Evolutionary conservation across 1,139 yeast genomes (phyloP), one percentile per base, ranked within the genome.

Genomic region (Suzukiozyma palmioleophila): DNA sequence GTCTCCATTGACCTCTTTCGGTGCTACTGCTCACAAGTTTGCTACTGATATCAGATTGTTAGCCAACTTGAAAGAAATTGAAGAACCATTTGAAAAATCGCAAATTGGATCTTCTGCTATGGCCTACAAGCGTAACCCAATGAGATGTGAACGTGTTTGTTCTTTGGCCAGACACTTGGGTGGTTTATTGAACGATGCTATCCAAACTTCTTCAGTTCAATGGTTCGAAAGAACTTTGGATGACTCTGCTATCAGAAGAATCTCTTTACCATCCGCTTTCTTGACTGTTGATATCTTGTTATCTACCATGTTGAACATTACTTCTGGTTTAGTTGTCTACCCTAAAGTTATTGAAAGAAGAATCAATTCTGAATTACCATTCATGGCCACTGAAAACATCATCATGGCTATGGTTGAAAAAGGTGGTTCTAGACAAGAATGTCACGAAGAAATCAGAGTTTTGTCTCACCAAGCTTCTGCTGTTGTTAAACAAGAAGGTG

Each of bases 71-170:
- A 92, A 92, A 71, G 98, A 92, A 71, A 69, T 92, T 51, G 98
- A 94, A 71, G 99, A 92, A 66, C 99, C 99, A 24, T 94, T 92
- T 62, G 98, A 92, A 73, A 88, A 87, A 69, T 81, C 92, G 18
- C 99, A 92, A 73, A 92, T 92, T 60, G 99, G 99, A 32, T 90
- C 97, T 15, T 79, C 90, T 43, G 98, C 98, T 32, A 92, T 92
- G 99, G 99, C 99, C 24, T 92, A 92, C 75, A 92, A 92, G 79
- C 86, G 99, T 72, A 92, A 92, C 73, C 99, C 99, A 64, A 92
- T 92, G 99, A 84, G 99, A 73, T 84, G 94, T 60, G 99, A 92
- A 73, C 84, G 99, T 64, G 97, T 92, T 45, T 92, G 99, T 70
- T 92, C 98, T 21, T 77, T 94, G 52, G 81, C 97, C 22, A 86